Conservation (phyloP, 306 rosid species). For the Castanea mollissima region DNA sequence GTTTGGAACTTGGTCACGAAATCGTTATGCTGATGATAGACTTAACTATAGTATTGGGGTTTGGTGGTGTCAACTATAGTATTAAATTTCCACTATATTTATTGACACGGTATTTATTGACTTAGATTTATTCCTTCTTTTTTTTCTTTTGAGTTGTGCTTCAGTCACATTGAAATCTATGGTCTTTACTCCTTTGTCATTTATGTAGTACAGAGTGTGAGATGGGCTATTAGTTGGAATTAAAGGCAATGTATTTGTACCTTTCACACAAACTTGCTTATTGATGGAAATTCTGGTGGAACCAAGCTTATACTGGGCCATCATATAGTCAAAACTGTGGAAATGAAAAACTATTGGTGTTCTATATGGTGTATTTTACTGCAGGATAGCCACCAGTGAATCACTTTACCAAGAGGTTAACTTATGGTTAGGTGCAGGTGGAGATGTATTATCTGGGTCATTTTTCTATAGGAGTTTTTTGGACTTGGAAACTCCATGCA, state of each 20-base stretch:
- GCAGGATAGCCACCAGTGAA: neutral
- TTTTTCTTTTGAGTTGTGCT: no score
- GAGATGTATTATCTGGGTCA: neutral
- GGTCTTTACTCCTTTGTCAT: neutral
- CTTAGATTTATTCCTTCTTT: no score
- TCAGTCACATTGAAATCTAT: no score
- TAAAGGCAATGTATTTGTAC: neutral
- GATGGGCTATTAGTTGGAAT: neutral
- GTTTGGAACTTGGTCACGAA: neutral
- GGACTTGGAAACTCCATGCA: neutral
- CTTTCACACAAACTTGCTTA: neutral
- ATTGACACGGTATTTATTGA: no score
- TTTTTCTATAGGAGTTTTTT: neutral
- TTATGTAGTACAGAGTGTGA: neutral
- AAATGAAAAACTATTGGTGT: neutral
- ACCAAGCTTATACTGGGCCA: neutral
- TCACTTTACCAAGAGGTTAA: neutral
- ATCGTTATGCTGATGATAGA: neutral
- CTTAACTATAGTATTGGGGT: neutral
- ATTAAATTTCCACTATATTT: neutral
- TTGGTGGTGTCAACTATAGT: neutral
- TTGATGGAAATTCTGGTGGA: neutral
- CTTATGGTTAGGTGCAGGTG: neutral
- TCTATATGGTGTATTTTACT: neutral
- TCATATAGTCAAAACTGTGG: neutral